Conservation (phyloP, 352 stramenopile genomes). For the Thraustotheca clavata region DNA sequence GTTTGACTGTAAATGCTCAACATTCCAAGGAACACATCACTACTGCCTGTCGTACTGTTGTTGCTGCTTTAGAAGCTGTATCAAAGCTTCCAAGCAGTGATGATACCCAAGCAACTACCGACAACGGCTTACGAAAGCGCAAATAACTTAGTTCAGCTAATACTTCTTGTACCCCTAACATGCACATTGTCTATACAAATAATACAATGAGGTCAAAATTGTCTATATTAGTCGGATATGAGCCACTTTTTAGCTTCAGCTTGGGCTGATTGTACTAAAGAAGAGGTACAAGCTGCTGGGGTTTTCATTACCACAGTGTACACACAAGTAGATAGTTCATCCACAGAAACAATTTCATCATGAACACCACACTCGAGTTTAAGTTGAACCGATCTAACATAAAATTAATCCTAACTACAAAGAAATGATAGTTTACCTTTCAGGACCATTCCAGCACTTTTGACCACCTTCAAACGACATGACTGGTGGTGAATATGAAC, state of each 20-base stretch:
- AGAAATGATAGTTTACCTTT: slow-evolving; percentile 28
- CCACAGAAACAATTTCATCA: slow-evolving; percentile 72
- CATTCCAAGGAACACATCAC: slow-evolving; percentile 51
- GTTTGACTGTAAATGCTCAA: slow-evolving; percentile 62
- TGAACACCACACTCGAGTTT: slow-evolving; percentile 61
- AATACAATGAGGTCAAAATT: too few relatives aligned
- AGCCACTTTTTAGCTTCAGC: not conserved
- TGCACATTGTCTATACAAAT: too few relatives aligned
- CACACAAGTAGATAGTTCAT: slow-evolving; percentile 87
- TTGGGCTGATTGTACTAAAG: not conserved
- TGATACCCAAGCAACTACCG: not conserved
- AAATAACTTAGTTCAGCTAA: slow-evolving; percentile 14
- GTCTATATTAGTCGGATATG: too few relatives aligned
- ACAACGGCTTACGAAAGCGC: not conserved
- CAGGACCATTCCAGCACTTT: slow-evolving; percentile 76
- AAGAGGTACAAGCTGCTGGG: slow-evolving; percentile 37
- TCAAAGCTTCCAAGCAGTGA: not conserved
- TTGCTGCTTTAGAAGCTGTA: slow-evolving; percentile 43
- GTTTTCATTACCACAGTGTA: slow-evolving; percentile 83
- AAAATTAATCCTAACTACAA: not conserved
- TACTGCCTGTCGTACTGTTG: slow-evolving; percentile 45
- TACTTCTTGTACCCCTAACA: not conserved
- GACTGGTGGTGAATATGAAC: slow-evolving; percentile 25
- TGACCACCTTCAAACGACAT: slow-evolving; percentile 71
- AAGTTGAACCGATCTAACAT: slow-evolving; percentile 45